Evolutionary conservation across 2,329 filamentous ascomycete species (phyloP).

Genomic region (Xylaria arbuscula): DNA sequence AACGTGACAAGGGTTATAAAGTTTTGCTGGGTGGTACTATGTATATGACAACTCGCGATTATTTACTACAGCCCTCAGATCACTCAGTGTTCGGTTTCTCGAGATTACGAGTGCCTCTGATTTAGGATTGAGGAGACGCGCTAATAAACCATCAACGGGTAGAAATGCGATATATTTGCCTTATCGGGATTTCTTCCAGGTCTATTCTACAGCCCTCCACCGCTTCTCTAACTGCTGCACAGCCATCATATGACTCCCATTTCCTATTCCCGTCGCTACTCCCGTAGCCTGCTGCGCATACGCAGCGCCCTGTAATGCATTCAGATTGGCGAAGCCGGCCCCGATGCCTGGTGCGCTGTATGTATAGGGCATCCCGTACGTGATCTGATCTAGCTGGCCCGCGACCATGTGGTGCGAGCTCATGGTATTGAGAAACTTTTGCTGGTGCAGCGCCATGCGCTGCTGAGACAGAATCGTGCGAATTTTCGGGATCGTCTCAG

Average conservation of each 20-base stretch:
- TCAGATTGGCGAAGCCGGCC: not conserved
- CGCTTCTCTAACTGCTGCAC: constrained; percentile 49
- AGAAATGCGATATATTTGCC: not conserved
- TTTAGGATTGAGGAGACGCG: not conserved
- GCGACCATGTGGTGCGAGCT: constrained; percentile 45
- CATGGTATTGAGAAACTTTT: constrained; percentile 44
- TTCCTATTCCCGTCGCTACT: constrained; percentile 34
- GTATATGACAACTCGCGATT: not conserved
- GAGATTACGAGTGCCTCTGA: not conserved
- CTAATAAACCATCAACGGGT: not conserved
- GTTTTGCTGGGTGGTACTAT: not conserved
- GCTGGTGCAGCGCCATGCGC: constrained; percentile 43
- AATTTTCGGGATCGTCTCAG: constrained; percentile 49
- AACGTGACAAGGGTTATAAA: not conserved
- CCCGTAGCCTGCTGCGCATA: constrained; percentile 49
- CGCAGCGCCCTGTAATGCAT: constrained; percentile 47
- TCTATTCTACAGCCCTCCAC: constrained; percentile 53
- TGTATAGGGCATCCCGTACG: not conserved
- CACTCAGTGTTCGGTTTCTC: not conserved
- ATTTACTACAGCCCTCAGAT: not conserved
- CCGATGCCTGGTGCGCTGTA: too few relatives aligned
- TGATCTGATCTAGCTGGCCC: constrained; percentile 41
- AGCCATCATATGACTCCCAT: constrained; percentile 32
- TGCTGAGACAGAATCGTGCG: constrained; percentile 46
- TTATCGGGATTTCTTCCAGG: not conserved